Conservation (phyloP, 305 asterid genomes). For the Withania somnifera region DNA sequence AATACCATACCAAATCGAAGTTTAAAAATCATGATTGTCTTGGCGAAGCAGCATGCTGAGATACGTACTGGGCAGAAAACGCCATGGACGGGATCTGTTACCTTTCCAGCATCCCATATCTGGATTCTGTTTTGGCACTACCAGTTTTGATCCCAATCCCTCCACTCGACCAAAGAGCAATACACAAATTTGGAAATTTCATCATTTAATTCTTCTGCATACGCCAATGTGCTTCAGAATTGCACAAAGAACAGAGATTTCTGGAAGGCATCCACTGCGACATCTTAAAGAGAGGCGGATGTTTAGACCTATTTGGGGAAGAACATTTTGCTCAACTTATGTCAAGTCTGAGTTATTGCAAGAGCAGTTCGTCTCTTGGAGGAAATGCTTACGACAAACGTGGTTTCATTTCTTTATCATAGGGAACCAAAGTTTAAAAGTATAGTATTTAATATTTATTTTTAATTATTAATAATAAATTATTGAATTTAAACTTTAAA, state of each 20-base stretch:
- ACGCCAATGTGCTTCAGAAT: slow-evolving; percentile 39
- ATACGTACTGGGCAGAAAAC: slow-evolving; percentile 7
- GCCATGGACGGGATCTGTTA: slow-evolving; percentile 23
- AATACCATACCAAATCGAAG: too few species aligned
- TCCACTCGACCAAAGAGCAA: slow-evolving; percentile 17
- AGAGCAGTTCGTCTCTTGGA: slow-evolving; percentile 49
- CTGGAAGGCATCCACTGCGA: slow-evolving; percentile 47
- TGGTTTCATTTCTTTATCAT: slow-evolving; percentile 72
- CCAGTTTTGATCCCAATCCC: slow-evolving; percentile 22
- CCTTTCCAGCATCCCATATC: slow-evolving; percentile 1
- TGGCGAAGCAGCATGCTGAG: slow-evolving; percentile 14
- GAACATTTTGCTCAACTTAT: slow-evolving; percentile 41
- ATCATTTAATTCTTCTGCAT: slow-evolving; percentile 40
- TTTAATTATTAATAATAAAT: too few species aligned
- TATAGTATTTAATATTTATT: too few species aligned
- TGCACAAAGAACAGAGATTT: slow-evolving; percentile 32
- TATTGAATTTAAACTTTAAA: too few species aligned
- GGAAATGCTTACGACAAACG: slow-evolving; percentile 51
- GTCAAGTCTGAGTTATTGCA: slow-evolving; percentile 24
- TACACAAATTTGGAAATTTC: slow-evolving; percentile 8
- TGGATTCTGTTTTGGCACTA: background rate
- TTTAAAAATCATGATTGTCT: too few species aligned
- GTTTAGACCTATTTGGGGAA: slow-evolving; percentile 53
- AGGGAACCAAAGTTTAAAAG: too few species aligned
- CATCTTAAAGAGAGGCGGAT: slow-evolving; percentile 41